A percentile compares a stretch with the other conserved stretches of the same genome.
These are phyloP conservation scores for Pyricularia grisea DNA, from an alignment of 2,329 filamentous ascomycete genomes.

Conservation along the genomic window DNA sequence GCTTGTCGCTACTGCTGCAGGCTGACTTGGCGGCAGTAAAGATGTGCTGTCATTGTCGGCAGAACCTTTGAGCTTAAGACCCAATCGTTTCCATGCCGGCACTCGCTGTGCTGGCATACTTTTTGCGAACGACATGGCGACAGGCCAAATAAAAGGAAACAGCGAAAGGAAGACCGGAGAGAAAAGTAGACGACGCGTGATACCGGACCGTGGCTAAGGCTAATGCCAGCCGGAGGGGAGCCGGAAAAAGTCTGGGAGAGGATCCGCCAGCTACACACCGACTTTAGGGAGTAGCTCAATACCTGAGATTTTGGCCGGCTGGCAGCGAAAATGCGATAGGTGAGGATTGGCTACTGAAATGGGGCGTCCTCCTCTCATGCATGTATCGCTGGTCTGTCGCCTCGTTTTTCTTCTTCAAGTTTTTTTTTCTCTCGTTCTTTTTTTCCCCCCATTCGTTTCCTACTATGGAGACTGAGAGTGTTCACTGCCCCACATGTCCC, in stretches of 20 bases:
- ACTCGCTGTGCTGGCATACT: conserved; percentile 35
- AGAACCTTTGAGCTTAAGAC: conserved; percentile 48
- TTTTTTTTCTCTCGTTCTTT: background rate
- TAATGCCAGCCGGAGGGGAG: background rate
- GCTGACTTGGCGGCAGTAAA: conserved; percentile 1
- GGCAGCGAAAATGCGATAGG: background rate
- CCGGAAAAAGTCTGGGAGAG: background rate
- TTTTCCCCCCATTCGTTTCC: background rate
- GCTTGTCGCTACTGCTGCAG: conserved; percentile 28
- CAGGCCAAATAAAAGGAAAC: conserved; percentile 7
- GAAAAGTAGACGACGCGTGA: background rate
- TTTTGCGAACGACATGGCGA: conserved; percentile 15
- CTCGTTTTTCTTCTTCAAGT: conserved; percentile 2
- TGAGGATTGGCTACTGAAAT: background rate
- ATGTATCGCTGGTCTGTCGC: conserved; percentile 1
- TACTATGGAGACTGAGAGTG: background rate
- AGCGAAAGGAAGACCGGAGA: background rate
- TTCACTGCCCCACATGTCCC: background rate
- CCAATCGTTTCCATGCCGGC: conserved; percentile 54
- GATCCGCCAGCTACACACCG: background rate
- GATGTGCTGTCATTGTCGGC: conserved; percentile 9
- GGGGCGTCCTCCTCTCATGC: background rate
- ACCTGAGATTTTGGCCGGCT: no score
- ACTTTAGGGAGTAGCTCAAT: background rate
- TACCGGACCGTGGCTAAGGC: background rate